Evolutionary conservation across 2,329 filamentous ascomycete genomes (phyloP), one percentile per base, ranked within the genome.

Genomic region (Ceratocystiopsis sp.): DNA sequence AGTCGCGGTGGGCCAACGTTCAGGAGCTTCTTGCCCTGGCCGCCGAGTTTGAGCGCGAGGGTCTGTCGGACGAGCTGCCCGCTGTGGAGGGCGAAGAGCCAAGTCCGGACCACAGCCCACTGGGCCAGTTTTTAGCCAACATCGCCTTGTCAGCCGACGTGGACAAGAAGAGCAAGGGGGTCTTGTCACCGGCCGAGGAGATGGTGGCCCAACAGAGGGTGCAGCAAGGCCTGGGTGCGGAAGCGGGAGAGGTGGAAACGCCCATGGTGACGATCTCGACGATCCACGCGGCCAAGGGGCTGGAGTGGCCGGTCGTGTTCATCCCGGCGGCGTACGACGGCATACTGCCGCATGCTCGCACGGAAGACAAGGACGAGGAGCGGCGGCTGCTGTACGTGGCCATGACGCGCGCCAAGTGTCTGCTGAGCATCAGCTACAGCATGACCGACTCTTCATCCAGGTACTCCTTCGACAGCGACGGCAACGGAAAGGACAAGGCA

Each of bases 271-370:
- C 87, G 0, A 84, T 98, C 19, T 95, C 86, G 7, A 98, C 89
- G 0, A 95, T 98, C 12, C 89, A 98, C 57, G 86, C 87, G 0
- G 85, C 89, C 3, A 98, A 98, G 59, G 89, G 89, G 3, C 68
- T 98, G 1, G 89, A 98, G 58, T 98, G 91, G 91, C 89, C 89
- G 0, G 71, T 94, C 2, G 85, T 96, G 1, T 96, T 96, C 57
- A 78, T 96, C 15, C 87, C 91, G 7, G 84, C 83, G 1, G 80
- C 85, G 21, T 94, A 93, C 55, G 76, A 86, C 39, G 91, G 89
- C 1, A 89, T 81, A 2, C 93, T 96, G 46, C 89, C 89, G 5
- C 89, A 96, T 57, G 80, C 79, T 2, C 73, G 87, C 51, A 74
- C 86, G 2, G 87, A 95, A 38, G 84, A 96, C 55, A 68, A 71